Evolutionary conservation across 1,139 yeast genomes (phyloP).

Genomic region (Waltiozyma sp.): DNA sequence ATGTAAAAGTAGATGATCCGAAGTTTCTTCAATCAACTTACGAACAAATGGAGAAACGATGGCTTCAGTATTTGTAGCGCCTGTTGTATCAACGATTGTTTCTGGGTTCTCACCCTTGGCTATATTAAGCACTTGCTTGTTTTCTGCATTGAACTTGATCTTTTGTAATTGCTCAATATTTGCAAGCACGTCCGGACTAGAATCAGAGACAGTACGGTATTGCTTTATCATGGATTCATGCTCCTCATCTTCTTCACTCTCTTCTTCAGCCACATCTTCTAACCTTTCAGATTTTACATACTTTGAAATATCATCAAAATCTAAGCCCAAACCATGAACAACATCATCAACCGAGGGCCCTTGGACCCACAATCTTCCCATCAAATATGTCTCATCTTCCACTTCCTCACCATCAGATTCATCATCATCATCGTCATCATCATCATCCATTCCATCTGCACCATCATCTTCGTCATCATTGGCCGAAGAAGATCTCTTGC

Average conservation of each 20-base stretch:
- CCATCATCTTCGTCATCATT: slow-evolving; percentile 10
- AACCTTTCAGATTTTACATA: slow-evolving; percentile 22
- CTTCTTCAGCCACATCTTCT: slow-evolving; percentile 9
- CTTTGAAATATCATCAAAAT: slow-evolving; percentile 23
- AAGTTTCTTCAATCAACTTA: slow-evolving; percentile 58
- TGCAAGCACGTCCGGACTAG: not conserved
- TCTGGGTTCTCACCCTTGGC: slow-evolving; percentile 9
- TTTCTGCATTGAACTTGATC: not conserved
- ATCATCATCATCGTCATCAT: slow-evolving; percentile 26
- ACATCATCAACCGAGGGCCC: slow-evolving; percentile 74
- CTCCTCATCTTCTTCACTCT: slow-evolving; percentile 8
- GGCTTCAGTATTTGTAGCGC: slow-evolving; percentile 34
- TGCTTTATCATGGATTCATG: slow-evolving; percentile 1
- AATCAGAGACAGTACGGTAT: not conserved
- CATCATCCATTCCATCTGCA: slow-evolving; percentile 22
- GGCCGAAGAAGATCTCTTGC: slow-evolving; percentile 1
- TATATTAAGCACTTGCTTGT: slow-evolving; percentile 17
- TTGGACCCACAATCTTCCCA: slow-evolving; percentile 90
- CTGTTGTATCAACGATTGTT: slow-evolving; percentile 6
- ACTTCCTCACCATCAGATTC: slow-evolving; percentile 30
- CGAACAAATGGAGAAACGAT: slow-evolving; percentile 36
- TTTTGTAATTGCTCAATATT: not conserved
- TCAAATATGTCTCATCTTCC: slow-evolving; percentile 52
- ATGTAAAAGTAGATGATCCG: slow-evolving; percentile 35
- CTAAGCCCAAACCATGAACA: slow-evolving; percentile 28